These are phyloP conservation scores for Aspergillus egyptiacus DNA, from an alignment of 495 filamentous ascomycete species.

Conservation along the genomic window DNA sequence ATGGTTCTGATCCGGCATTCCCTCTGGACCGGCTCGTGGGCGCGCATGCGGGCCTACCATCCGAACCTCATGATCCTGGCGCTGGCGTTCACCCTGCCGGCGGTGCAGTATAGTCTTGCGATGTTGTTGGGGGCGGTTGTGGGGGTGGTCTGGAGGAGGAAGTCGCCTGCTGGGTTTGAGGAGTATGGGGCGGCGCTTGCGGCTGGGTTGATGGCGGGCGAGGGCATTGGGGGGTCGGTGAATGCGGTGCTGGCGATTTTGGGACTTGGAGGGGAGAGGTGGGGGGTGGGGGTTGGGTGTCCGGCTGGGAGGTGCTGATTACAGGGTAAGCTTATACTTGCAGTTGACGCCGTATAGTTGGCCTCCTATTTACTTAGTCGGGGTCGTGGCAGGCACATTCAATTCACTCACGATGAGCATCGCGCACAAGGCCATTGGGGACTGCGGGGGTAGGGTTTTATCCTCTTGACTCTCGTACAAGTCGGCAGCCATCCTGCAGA, in stretches of 20 bases:
- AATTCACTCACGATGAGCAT: no score
- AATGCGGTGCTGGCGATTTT: conserved; percentile 1
- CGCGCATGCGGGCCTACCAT: neutral
- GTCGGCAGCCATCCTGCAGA: no score
- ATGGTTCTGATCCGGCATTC: neutral
- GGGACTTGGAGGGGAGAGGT: neutral
- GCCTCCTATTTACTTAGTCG: no score
- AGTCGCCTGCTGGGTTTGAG: neutral
- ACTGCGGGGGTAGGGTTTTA: no score
- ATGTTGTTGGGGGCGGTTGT: neutral
- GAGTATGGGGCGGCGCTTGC: conserved; percentile 3
- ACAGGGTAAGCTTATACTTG: no score
- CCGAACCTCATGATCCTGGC: conserved; percentile 7
- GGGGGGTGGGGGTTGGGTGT: neutral
- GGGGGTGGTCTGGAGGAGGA: neutral
- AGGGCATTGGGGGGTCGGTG: conserved; percentile 2
- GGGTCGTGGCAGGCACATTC: no score
- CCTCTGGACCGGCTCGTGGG: neutral
- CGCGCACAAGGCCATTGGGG: no score
- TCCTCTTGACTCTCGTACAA: no score
- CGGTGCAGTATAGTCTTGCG: conserved; percentile 1
- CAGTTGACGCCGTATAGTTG: neutral
- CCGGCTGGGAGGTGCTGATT: neutral
- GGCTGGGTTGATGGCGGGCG: conserved; percentile 3
- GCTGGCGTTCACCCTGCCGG: conserved; percentile 5